These are phyloP conservation scores for Kuraishia hungarica DNA, from an alignment of 805 yeast species.

Conservation along the genomic window DNA sequence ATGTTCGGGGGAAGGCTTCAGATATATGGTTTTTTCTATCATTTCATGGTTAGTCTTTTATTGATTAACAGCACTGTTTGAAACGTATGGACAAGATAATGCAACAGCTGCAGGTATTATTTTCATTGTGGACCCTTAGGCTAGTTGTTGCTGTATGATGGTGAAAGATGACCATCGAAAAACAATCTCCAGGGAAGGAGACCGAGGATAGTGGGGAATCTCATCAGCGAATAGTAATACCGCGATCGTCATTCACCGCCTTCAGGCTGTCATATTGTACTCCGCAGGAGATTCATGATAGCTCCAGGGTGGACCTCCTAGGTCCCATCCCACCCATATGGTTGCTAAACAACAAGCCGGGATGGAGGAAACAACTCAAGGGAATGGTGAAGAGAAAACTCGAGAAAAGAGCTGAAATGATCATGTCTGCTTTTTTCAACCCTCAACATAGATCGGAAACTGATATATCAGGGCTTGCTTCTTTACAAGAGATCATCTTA, in stretches of 20 bases:
- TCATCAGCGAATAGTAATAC: neutral
- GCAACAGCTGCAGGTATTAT: no score
- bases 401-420: neutral
- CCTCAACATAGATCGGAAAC: neutral
- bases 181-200: neutral
- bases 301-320: conserved; percentile 38
- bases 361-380: neutral
- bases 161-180: neutral
- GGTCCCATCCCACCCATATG: conserved; percentile 43
- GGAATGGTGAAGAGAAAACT: neutral
- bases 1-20: no score
- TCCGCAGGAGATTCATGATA: conserved; percentile 36
- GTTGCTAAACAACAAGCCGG: neutral
- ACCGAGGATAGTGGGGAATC: neutral
- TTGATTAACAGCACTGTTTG: no score
- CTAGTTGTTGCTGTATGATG: neutral
- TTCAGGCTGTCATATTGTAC: conserved; percentile 47
- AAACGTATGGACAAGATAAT: no score
- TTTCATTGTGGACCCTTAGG: no score
- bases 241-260: conserved; percentile 3
- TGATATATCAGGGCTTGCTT: neutral
- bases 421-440: neutral
- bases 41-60: no score
- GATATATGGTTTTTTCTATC: no score
- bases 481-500: neutral